Conservation (phyloP, 441 rosid genomes). For the Gossypium davidsonii region DNA sequence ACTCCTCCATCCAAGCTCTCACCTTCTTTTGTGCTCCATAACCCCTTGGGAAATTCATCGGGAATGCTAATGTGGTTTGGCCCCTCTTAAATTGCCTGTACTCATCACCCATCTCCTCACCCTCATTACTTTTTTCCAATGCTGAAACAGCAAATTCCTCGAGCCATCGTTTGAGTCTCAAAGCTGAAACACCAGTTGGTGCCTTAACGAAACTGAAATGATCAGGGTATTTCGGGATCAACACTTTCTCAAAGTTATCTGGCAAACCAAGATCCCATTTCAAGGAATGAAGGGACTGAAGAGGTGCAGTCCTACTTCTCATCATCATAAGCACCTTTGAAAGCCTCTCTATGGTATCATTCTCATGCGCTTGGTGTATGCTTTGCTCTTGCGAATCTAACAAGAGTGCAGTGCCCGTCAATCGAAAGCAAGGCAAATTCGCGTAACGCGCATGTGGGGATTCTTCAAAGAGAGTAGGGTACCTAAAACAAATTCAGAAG, state of each 20-base stretch:
- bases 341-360: constrained; percentile 72
- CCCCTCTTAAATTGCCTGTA: constrained; percentile 75
- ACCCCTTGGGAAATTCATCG: constrained; percentile 86
- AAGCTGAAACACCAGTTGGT: constrained; percentile 40
- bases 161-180: constrained; percentile 59
- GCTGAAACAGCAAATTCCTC: constrained; percentile 68
- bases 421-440: constrained; percentile 76
- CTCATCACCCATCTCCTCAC: constrained; percentile 34
- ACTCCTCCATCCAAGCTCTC: constrained; percentile 91
- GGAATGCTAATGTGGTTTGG: constrained; percentile 55
- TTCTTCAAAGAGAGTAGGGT: constrained; percentile 85
- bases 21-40: constrained; percentile 92
- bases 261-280: constrained; percentile 93
- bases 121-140: constrained; percentile 54
- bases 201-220: constrained; percentile 58
- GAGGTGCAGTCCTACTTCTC: constrained; percentile 53
- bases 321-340: constrained; percentile 85
- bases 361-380: constrained; percentile 57
- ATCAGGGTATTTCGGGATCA: constrained; percentile 58
- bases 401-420: constrained; percentile 73
- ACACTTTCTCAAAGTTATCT: constrained; percentile 53
- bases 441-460: constrained; percentile 76
- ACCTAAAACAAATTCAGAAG: constrained; percentile 34
- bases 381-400: constrained; percentile 72
- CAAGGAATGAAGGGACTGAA: constrained; percentile 65